phyloP scores from a whole-genome alignment of 2,329 filamentous ascomycete species.

The Cladosporium sp. region DNA sequence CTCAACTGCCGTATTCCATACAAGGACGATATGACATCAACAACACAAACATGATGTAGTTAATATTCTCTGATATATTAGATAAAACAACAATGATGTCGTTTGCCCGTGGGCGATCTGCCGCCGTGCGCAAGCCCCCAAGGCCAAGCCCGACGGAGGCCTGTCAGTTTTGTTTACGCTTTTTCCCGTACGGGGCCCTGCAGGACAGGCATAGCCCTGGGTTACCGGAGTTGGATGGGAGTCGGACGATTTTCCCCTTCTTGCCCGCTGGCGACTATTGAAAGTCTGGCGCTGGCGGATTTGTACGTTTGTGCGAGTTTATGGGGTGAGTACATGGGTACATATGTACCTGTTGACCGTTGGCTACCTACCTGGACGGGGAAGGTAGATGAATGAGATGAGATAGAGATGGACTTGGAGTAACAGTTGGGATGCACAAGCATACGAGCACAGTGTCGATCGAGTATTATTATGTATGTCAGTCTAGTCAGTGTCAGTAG shows the following conservation, averaged over 20 bases:
- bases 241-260: not conserved
- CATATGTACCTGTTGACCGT: not conserved
- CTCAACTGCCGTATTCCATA: not conserved
- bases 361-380: not conserved
- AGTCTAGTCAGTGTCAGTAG: too few relatives aligned
- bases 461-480: not conserved
- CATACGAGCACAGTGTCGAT: not conserved
- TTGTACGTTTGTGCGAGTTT: not conserved
- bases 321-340: not conserved
- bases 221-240: not conserved
- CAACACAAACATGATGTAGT: not conserved
- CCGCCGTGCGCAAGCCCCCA: not conserved
- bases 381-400: not conserved
- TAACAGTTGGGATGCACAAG: not conserved
- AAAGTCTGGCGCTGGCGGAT: slow-evolving; percentile 6
- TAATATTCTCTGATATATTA: not conserved
- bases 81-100: not conserved
- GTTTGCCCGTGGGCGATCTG: not conserved
- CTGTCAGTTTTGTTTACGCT: not conserved
- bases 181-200: not conserved
- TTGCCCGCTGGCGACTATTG: not conserved
- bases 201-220: slow-evolving; percentile 1
- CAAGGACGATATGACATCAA: not conserved
- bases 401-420: not conserved
- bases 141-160: not conserved